These are phyloP conservation scores for Kodamaea alishanica DNA, from an alignment of 1,139 yeast genomes.

Conservation along the genomic window DNA sequence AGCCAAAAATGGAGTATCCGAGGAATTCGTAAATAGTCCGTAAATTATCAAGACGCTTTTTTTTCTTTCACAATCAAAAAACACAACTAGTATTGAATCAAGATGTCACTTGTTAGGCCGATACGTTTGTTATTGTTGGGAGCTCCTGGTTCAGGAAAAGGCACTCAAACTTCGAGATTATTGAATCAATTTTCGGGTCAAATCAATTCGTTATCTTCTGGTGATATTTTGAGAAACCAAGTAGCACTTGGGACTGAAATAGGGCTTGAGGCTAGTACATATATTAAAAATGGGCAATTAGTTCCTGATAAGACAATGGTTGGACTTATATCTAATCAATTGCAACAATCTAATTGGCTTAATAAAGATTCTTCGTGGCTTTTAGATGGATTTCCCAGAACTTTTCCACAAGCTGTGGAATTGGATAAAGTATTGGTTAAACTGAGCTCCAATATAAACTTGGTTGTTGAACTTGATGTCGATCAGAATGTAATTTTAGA, in stretches of 20 bases:
- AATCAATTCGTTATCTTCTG: constrained; percentile 66
- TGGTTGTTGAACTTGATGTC: constrained; percentile 81
- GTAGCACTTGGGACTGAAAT: constrained; percentile 52
- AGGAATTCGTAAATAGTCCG: no score
- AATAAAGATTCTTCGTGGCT: constrained; percentile 56
- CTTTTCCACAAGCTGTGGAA: constrained; percentile 62
- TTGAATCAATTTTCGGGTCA: constrained; percentile 47
- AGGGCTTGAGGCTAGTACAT: constrained; percentile 56
- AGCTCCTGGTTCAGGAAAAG: constrained; percentile 95
- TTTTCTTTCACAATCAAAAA: no score
- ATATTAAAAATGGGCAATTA: constrained; percentile 60
- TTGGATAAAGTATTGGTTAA: constrained; percentile 47
- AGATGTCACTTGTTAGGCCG: constrained; percentile 29
- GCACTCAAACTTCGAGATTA: constrained; percentile 74
- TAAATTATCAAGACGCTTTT: no score
- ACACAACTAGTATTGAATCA: background rate
- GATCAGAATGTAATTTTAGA: constrained; percentile 75
- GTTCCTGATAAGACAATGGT: constrained; percentile 75
- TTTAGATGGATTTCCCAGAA: constrained; percentile 90
- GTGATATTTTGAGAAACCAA: constrained; percentile 73
- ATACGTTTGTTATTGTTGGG: constrained; percentile 72
- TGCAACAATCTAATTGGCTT: constrained; percentile 46
- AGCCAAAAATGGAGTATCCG: no score
- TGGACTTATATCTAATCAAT: constrained; percentile 49
- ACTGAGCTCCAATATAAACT: constrained; percentile 47